Percentiles rank a stretch among this genome's conserved stretches.
Evolutionary conservation across 192 early-diverging fungal species (phyloP).

Genomic region (Rhizoclosmatium globosum): DNA sequence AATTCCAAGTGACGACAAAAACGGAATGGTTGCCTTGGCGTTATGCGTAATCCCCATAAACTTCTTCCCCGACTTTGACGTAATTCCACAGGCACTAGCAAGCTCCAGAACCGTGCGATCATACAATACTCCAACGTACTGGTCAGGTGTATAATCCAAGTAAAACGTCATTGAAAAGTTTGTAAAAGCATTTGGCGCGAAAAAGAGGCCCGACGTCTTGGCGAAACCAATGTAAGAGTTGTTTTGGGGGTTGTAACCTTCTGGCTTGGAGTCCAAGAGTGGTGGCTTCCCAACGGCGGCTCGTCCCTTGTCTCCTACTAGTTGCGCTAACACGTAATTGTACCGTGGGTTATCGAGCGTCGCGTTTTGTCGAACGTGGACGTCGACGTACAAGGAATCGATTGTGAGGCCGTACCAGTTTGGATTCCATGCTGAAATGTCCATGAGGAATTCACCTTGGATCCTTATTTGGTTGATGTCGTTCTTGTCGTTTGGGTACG

Average conservation of each 20-base stretch:
- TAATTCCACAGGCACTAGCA: constrained; percentile 25
- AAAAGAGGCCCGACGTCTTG: neutral
- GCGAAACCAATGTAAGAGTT: neutral
- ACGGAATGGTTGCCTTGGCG: constrained; percentile 2
- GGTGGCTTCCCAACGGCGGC: neutral
- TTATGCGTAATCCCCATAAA: neutral
- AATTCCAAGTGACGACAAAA: constrained; percentile 5
- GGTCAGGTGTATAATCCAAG: constrained; percentile 30
- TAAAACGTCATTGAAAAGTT: constrained; percentile 32
- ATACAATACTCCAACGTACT: constrained; percentile 21
- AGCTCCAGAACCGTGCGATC: constrained; percentile 25
- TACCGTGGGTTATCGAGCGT: neutral
- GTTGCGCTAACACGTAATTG: neutral
- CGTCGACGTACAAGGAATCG: constrained; percentile 18
- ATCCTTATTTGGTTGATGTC: neutral
- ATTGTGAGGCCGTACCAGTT: constrained; percentile 28
- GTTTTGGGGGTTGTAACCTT: neutral
- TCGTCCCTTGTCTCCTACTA: neutral
- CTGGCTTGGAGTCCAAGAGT: neutral
- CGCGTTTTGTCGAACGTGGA: neutral
- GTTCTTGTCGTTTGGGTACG: neutral
- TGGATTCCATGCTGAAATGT: constrained; percentile 24
- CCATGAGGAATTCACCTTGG: constrained; percentile 10
- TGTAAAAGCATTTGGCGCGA: constrained; percentile 4
- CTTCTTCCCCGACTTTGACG: neutral